Evolutionary conservation across 2,329 filamentous ascomycete genomes (phyloP).

Genomic region (Herpotrichia juniperi): DNA sequence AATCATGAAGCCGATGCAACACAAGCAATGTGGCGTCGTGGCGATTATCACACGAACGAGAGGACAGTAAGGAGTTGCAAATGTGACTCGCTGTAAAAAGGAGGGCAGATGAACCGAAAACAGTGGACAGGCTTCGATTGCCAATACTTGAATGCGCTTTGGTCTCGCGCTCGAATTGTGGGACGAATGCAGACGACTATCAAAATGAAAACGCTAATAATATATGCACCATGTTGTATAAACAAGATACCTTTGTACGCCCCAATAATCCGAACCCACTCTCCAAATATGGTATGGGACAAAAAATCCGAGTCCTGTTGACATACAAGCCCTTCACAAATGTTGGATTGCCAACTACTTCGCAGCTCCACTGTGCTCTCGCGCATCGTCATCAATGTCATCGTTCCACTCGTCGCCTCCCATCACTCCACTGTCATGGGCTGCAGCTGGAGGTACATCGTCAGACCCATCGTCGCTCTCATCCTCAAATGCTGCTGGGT

Average conservation of each 20-base stretch:
- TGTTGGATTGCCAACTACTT: conserved; percentile 12
- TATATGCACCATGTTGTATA: not conserved
- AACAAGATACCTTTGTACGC: not conserved
- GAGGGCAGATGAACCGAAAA: too few relatives aligned
- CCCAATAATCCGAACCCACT: not conserved
- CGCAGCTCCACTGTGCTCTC: conserved; percentile 29
- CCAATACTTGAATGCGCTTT: too few relatives aligned
- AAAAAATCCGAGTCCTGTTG: not conserved
- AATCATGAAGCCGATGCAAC: too few relatives aligned
- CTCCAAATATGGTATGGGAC: not conserved
- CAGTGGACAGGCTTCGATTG: too few relatives aligned
- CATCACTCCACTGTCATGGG: conserved; percentile 39
- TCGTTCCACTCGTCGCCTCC: conserved; percentile 48
- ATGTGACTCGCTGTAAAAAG: too few relatives aligned
- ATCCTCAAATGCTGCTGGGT: conserved; percentile 56
- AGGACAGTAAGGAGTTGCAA: too few relatives aligned
- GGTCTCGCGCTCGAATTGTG: not conserved
- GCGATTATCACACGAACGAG: too few relatives aligned
- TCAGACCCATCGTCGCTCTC: conserved; percentile 49
- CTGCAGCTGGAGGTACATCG: conserved; percentile 35
- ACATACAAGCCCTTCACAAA: not conserved
- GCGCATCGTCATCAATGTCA: conserved; percentile 42
- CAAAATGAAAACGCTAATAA: not conserved
- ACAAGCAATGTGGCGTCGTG: too few relatives aligned
- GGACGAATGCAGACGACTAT: too few relatives aligned